Base-by-base conservation (phyloP, 208 protist species). In the Lotmaria passim region DNA sequence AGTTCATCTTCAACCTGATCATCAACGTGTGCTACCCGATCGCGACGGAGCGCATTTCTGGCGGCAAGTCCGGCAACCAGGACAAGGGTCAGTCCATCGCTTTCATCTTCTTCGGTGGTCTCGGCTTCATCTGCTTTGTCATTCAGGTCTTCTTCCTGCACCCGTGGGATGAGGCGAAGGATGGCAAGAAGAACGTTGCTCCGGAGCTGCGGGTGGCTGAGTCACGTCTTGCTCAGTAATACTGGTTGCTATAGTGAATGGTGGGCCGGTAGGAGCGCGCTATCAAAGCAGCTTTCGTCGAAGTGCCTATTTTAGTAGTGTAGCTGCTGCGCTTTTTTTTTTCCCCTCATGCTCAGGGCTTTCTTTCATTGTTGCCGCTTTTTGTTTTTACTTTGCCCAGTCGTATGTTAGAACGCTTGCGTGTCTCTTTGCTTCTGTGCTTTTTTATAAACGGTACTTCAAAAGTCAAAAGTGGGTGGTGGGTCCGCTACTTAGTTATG, bases 1-100 rank as follows among this genome's bases (percentile, higher is more conserved):
- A 93, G 81, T 96, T 92, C 63, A 74, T 90, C 53, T 94, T 93
- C 73, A 96, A 94, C 81, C 66, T 94, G 48, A 85, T 94, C 76
- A 93, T 96, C 75, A 96, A 93, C 74, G 74, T 94, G 43, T 85
- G 62, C 78, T 96, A 89, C 82, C 91, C 91, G 53, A 91, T 93
- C 59, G 81, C 86, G 44, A 86, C 78, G 26, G 82, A 94, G 75
- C 24, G 33, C 7, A 90, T 96, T 51, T 96, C 91, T 26, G 91
- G 91, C 51, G 91, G 91, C 41, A 70, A 78, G 52, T 91, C 84
- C 28, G 88, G 86, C 43, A 75, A 91, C 74, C 87, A 91, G 81
- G 83, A 96, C 69, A 96, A 96, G 82, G 91, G 91, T 17, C 83
- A 93, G 83, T 60, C 86, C n/a, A 73, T 96, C 44, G 79, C 78